Evolutionary conservation across 1,284 basidiomycete genomes (phyloP).

Genomic region (Trichosporon inkin): DNA sequence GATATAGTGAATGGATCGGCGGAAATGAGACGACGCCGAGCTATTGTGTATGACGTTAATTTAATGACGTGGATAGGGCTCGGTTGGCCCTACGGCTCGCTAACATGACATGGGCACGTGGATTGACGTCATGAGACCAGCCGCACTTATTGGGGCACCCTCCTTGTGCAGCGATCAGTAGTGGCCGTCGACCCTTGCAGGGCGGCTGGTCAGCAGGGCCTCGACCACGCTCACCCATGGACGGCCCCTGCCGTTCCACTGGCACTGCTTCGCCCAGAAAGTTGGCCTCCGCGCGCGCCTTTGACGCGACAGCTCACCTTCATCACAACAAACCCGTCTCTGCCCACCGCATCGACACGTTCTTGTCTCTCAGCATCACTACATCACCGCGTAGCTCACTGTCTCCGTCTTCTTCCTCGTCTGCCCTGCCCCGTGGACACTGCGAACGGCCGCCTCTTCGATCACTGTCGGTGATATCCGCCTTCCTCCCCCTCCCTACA

Average conservation of each 20-base stretch:
- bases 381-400: no score
- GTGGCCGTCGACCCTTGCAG: neutral
- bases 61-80: no score
- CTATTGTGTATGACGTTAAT: neutral
- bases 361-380: no score
- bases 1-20: no score
- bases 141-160: neutral
- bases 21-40: neutral
- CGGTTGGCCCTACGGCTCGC: no score
- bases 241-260: constrained; percentile 2
- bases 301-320: neutral
- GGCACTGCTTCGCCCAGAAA: neutral
- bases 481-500: neutral
- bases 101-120: neutral
- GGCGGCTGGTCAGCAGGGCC: neutral
- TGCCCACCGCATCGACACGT: no score
- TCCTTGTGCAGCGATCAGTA: neutral
- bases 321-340: neutral
- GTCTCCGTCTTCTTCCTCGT: neutral
- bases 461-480: neutral
- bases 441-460: neutral
- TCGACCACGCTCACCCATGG: neutral
- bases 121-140: neutral
- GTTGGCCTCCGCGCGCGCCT: neutral
- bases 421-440: neutral